Conservation (phyloP, 192 early-diverging fungal species). For the Helicostylum pulchrum region DNA sequence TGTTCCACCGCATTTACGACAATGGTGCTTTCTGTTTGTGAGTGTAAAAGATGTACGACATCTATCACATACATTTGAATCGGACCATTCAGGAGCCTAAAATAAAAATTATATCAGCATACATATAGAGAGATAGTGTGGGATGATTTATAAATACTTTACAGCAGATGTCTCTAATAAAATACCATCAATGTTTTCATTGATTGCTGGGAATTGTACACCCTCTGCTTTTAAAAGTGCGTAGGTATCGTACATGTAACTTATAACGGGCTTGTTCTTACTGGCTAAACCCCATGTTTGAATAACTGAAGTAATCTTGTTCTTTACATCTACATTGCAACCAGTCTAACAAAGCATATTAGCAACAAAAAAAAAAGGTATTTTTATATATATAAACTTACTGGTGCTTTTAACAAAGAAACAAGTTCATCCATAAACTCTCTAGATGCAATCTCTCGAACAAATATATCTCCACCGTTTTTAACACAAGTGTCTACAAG, state of each 20-base stretch:
- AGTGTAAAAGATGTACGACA: constrained; percentile 91
- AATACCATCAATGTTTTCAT: constrained; percentile 51
- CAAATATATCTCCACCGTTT: constrained; percentile 85
- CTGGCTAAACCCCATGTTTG: constrained; percentile 91
- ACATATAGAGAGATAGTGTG: not conserved
- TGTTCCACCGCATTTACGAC: constrained; percentile 92
- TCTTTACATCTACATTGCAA: constrained; percentile 71
- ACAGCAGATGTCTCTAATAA: constrained; percentile 88
- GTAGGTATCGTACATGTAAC: constrained; percentile 79
- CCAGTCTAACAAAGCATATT: constrained; percentile 39
- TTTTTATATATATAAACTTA: constrained; percentile 36
- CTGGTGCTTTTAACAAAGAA: constrained; percentile 53
- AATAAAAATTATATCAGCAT: not conserved
- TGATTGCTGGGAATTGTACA: constrained; percentile 69
- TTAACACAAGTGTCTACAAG: constrained; percentile 92
- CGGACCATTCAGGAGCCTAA: constrained; percentile 95
- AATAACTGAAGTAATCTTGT: constrained; percentile 70
- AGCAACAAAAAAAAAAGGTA: not conserved
- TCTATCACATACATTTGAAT: constrained; percentile 89
- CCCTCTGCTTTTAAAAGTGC: constrained; percentile 78
- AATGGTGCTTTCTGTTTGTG: constrained; percentile 98
- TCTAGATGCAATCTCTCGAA: constrained; percentile 79
- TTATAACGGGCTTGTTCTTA: constrained; percentile 72
- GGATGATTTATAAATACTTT: constrained; percentile 18
- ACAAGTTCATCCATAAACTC: constrained; percentile 90